Base-by-base conservation (phyloP, 352 stramenopile genomes). In the Chrysophaeum taylorii region DNA sequence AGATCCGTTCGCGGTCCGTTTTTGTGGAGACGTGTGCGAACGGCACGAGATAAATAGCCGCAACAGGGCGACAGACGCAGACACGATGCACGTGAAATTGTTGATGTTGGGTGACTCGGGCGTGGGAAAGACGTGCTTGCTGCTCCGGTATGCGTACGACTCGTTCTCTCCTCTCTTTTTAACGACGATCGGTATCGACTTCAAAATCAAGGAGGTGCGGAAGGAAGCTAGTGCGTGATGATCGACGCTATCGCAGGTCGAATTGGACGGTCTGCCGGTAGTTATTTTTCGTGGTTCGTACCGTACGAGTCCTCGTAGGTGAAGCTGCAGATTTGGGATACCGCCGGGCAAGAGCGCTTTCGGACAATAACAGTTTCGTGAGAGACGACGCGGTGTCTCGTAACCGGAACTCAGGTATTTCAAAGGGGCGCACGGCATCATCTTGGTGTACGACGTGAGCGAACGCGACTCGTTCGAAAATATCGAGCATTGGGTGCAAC, bases 81-180 rank as follows among this genome's bases (percentile, higher is more conserved):
- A n/a, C n/a, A n/a, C n/a, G n/a, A n/a, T 97, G 89, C 92, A 97
- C 83, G 96, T 97, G 76, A 97, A 97, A 77, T 81, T 97, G 70
- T 84, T 97, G 50, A 97, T 97, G 90, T 97, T 97, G 69, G 92
- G 92, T 33, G 92, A 97, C 76, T 96, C 88, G 78, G 84, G 81
- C 69, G 85, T 91, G 52, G 85, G 85, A 21, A 91, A 91, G 74
- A 90, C 85, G 29, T 91, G 82, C 62, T 73, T 91, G n/a, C 73
- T 91, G 41, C 73, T 91, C 57, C 82, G 83, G 37, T 91, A 90
- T 69, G 81, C 85, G 21, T 85, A 88, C 71, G 81, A 90, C 68
- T 77, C 71, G 21, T 91, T 91, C 74, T 83, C 74, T 38, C 75
- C 80, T 41, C 88, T 79, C 33, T 91, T 90, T 72, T 90, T 91